Evolutionary conservation across 1,284 basidiomycete species (phyloP), one percentile per base, ranked within the genome.

Genomic region (Porphyrellus sp.): DNA sequence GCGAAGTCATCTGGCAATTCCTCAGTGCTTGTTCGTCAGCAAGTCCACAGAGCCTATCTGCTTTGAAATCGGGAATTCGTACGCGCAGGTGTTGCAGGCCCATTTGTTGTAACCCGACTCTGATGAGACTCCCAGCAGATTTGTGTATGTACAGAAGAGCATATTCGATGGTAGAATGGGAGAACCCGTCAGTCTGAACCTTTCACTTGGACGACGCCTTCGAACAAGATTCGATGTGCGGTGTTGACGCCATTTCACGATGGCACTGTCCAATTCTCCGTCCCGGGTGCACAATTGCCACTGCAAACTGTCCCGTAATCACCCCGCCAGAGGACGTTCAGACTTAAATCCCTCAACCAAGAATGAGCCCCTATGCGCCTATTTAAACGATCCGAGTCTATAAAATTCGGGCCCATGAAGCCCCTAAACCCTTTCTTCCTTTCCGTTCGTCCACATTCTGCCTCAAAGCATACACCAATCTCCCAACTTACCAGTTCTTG

Each of bases 101-200:
- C 93, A 98, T 75, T 92, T 92, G 73, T 91, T 93, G 70, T 76
- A 81, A 4, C 81, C 87, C 7, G 79, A 85, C 60, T 85, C 86
- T 6, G 80, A 74, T 11, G 85, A 86, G 47, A 98, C 90, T 47
- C 93, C 83, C 16, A 98, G 82, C 53, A 93, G 79, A 70, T 98
- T 98, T 42, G 92, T 85, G 68, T 96, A 99, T 51, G 89, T 93
- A 67, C 96, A 98, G 77, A 97, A 97, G 25, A 96, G 78, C 50
- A 52, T 51, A 20, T 9, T 15, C n/a, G n/a, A n/a, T n/a, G n/a
- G n/a, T n/a, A n/a, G n/a, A n/a, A n/a, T n/a, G n/a, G n/a, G n/a
- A n/a, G n/a, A n/a, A n/a, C n/a, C n/a, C n/a, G n/a, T n/a, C n/a
- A n/a, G 28, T 28, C 28, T 28, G 6, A 6, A 28, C 28, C 28